Percentiles rank a stretch among this genome's conserved stretches.
Conservation (phyloP, 257 asterid genomes). For the Galeopsis tetrahit region DNA sequence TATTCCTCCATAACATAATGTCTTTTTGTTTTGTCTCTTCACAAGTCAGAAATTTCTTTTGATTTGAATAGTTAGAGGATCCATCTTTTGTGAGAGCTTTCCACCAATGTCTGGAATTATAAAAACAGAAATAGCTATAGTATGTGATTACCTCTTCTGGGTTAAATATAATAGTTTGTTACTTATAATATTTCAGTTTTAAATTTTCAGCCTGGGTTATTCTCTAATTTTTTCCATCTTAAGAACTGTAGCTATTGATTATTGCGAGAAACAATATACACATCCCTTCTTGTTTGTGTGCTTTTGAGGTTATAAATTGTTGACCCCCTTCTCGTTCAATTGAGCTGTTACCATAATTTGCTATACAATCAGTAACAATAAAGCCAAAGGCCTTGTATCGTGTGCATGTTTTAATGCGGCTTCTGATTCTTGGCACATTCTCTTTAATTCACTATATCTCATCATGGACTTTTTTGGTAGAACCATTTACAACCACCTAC, state of each 20-base stretch:
- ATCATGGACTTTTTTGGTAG: neutral
- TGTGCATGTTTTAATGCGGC: conserved; percentile 8
- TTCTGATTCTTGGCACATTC: neutral
- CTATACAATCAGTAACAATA: neutral
- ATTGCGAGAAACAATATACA: conserved; percentile 4
- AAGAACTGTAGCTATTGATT: conserved; percentile 19
- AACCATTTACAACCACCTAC: conserved; percentile 8
- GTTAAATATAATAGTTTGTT: neutral
- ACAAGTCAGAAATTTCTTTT: neutral
- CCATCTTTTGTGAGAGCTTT: conserved; percentile 9
- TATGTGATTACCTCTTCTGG: neutral
- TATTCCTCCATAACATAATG: neutral
- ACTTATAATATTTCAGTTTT: conserved; percentile 4
- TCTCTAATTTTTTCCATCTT: conserved; percentile 2
- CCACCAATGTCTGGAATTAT: neutral
- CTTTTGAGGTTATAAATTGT: conserved; percentile 5
- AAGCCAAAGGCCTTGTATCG: neutral
- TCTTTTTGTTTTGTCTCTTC: conserved; percentile 14
- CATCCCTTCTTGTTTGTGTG: neutral
- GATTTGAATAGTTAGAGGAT: conserved; percentile 23
- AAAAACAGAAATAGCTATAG: neutral
- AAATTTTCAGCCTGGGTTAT: conserved; percentile 4
- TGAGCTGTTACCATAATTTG: neutral
- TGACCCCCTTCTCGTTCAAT: conserved; percentile 2
- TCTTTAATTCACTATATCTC: neutral